Conservation (phyloP, 192 early-diverging fungal species). For the Backusella morwellensis region DNA sequence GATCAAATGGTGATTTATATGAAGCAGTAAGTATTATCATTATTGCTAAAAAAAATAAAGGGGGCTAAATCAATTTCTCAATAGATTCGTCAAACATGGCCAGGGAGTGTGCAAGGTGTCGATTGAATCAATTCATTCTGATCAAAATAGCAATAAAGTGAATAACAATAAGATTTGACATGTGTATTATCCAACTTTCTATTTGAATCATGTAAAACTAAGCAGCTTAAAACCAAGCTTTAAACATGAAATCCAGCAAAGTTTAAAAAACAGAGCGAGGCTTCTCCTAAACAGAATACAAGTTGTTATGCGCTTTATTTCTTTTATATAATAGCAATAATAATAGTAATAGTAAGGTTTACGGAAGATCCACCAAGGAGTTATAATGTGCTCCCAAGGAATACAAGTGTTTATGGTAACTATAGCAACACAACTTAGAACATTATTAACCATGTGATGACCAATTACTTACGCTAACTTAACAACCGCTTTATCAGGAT, state of each 20-base stretch:
- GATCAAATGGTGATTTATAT: conserved; percentile 9
- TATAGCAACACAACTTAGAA: conserved; percentile 12
- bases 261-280: background rate
- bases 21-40: conserved; percentile 1
- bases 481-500: conserved; percentile 53
- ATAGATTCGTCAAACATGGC: conserved; percentile 38
- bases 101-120: conserved; percentile 27
- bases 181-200: too few relatives aligned
- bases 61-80: background rate
- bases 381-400: conserved; percentile 98
- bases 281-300: background rate
- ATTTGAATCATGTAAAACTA: too few relatives aligned
- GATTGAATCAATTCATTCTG: background rate
- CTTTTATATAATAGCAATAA: background rate
- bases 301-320: background rate
- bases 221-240: background rate
- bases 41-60: too few relatives aligned
- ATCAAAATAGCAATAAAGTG: background rate
- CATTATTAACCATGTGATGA: background rate
- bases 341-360: background rate
- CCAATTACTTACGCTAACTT: conserved; percentile 66
- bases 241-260: background rate
- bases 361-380: conserved; percentile 52
- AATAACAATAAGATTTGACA: too few relatives aligned
- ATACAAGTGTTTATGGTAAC: conserved; percentile 87